A percentile compares a stretch with the other conserved stretches of the same genome.
Evolutionary conservation across 306 rosid species (phyloP).

Genomic region (Cucurbita pepo): DNA sequence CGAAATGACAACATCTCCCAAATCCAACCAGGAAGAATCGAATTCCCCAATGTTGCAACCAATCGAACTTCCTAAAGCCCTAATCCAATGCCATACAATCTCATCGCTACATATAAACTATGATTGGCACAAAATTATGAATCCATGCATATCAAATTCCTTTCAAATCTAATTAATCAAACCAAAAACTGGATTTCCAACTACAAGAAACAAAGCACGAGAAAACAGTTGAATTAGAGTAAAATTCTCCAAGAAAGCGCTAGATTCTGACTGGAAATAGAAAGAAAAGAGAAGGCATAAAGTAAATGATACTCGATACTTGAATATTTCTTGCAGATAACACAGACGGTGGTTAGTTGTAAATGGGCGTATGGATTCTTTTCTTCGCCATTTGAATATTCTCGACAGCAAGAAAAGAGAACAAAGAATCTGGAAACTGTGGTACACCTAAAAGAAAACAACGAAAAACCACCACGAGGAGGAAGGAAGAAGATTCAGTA

Average conservation of each 20-base stretch:
- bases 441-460: not conserved
- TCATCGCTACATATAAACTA: not conserved
- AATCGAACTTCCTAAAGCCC: not conserved
- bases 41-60: not conserved
- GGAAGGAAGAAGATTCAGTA: not conserved
- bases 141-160: not conserved
- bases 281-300: not conserved
- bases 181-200: not conserved
- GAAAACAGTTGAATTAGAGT: not conserved
- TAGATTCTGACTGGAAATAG: not conserved
- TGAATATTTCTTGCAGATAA: not conserved
- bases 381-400: not conserved
- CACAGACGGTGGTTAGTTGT: not conserved
- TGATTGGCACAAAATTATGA: not conserved
- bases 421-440: not conserved
- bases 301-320: not conserved
- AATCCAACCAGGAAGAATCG: not conserved
- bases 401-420: not conserved
- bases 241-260: not conserved
- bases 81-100: not conserved
- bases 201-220: not conserved
- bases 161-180: not conserved
- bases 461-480: not conserved
- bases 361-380: not conserved
- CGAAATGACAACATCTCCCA: too few species aligned